A percentile compares a stretch with the other conserved stretches of the same genome.
Evolutionary conservation across 2,329 filamentous ascomycete genomes (phyloP).

Genomic region (Chrysosporium keratinophilum): DNA sequence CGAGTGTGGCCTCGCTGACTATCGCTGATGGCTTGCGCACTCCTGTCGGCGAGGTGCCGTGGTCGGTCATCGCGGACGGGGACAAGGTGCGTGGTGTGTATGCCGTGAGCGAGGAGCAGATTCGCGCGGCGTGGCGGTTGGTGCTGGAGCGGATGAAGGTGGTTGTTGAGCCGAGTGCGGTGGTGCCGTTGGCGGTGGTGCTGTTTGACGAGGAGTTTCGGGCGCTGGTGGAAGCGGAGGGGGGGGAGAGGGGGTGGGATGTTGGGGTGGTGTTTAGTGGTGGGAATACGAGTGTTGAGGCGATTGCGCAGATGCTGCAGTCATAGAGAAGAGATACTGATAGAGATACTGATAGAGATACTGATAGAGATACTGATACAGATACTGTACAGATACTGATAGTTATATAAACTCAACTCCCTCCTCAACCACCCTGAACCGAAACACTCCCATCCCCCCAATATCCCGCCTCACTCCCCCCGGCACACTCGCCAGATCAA

Average conservation of each 20-base stretch:
- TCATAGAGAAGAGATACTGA: background rate
- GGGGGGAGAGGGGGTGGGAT: slow-evolving; percentile 63
- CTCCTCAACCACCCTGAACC: slow-evolving; percentile 9
- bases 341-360: background rate
- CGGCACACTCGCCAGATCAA: slow-evolving; percentile 24
- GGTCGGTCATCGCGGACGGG: slow-evolving; percentile 62
- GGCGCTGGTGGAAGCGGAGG: slow-evolving; percentile 52
- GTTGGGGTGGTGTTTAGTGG: slow-evolving; percentile 52
- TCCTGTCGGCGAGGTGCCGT: slow-evolving; percentile 65
- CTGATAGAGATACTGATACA: too few species aligned
- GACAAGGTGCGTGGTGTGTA: slow-evolving; percentile 61
- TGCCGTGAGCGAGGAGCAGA: slow-evolving; percentile 71
- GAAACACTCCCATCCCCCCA: slow-evolving; percentile 9
- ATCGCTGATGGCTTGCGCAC: slow-evolving; percentile 84
- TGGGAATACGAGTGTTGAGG: slow-evolving; percentile 56
- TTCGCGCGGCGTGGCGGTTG: slow-evolving; percentile 62
- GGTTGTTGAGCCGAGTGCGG: slow-evolving; percentile 78
- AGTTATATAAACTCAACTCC: slow-evolving; percentile 8
- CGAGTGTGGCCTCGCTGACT: slow-evolving; percentile 61
- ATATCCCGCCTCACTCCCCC: background rate
- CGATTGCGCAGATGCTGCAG: slow-evolving; percentile 48
- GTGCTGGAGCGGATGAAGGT: slow-evolving; percentile 83
- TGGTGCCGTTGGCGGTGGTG: slow-evolving; percentile 71
- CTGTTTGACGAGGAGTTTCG: slow-evolving; percentile 81
- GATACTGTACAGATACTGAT: too few species aligned